Evolutionary conservation across 164 flowering plant species (phyloP), one percentile per base, ranked within the genome.

Genomic region (Vitis rotundifolia): DNA sequence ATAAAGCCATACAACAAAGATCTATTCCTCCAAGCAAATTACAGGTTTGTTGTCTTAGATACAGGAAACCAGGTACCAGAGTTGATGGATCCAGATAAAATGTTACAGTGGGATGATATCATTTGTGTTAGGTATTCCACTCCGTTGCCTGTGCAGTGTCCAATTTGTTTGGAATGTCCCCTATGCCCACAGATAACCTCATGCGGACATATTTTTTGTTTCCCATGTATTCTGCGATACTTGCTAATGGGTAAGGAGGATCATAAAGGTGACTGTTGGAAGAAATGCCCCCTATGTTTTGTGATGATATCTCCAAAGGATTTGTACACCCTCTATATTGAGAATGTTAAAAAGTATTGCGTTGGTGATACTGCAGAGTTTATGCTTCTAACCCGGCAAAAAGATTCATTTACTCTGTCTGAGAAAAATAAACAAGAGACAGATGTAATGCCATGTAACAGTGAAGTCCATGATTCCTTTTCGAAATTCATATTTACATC

Each of bases 171-270:
- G 87, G 99, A 91, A 51, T 71, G 76, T 70, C 99, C 97, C 66
- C 76, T 93, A 4, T 91, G 97, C 68, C 91, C 99, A n/a, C 99
- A 95, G 72, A 95, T 95, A 72, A 95, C 99, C n/a, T 86, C 97
- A 15, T 95, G 99, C 70, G 99, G 99, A 14, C 99, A 95, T 80
- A 90, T 95, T 55, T 95, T 90, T 75, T 95, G 99, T 71, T 93
- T 93, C 70, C 97, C 99, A 1, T 95, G 99, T 74, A 90, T 95
- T 67, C 79, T 95, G 48, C 90, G 74, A 29, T 91, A 95, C 75
- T 79, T 95, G 79, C 72, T 86, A 37, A 83, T 88, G 90, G 98
- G 85, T 11, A 77, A 80, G 75, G 91, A 86, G 73, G 88, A 90
- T 74, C 77, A 80, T 56, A 88, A 84, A 80, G 89, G 80, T 28